Evolutionary conservation across 805 yeast genomes (phyloP).

Genomic region (Candida broadrunensis): DNA sequence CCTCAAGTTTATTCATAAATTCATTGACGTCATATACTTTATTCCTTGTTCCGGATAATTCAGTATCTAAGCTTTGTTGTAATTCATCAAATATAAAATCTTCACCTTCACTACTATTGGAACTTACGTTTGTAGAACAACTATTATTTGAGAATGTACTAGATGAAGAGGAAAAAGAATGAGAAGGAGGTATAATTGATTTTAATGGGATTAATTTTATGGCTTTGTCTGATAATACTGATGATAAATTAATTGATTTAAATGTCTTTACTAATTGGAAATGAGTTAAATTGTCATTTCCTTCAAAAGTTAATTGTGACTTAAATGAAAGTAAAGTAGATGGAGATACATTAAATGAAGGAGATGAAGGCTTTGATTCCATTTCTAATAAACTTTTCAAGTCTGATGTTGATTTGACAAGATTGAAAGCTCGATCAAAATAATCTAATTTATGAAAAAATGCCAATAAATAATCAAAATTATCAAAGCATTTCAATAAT

Average conservation of each 20-base stretch:
- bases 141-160: neutral
- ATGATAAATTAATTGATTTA: neutral
- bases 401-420: neutral
- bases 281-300: constrained; percentile 1
- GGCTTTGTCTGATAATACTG: constrained; percentile 3
- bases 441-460: constrained; percentile 8
- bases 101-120: constrained; percentile 9
- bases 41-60: constrained; percentile 20
- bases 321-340: neutral
- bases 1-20: constrained; percentile 20
- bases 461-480: constrained; percentile 8
- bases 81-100: constrained; percentile 18
- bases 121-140: neutral
- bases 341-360: neutral
- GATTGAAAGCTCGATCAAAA: constrained; percentile 4
- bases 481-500: constrained; percentile 3
- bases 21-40: constrained; percentile 22
- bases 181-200: neutral
- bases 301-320: neutral
- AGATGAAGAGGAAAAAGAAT: neutral
- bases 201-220: constrained; percentile 14
- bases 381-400: neutral
- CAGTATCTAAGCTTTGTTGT: constrained; percentile 18
- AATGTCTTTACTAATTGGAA: neutral
- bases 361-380: neutral